Base-by-base conservation (phyloP, 768 basidiomycete genomes). In the Leccinum sublutescens region DNA sequence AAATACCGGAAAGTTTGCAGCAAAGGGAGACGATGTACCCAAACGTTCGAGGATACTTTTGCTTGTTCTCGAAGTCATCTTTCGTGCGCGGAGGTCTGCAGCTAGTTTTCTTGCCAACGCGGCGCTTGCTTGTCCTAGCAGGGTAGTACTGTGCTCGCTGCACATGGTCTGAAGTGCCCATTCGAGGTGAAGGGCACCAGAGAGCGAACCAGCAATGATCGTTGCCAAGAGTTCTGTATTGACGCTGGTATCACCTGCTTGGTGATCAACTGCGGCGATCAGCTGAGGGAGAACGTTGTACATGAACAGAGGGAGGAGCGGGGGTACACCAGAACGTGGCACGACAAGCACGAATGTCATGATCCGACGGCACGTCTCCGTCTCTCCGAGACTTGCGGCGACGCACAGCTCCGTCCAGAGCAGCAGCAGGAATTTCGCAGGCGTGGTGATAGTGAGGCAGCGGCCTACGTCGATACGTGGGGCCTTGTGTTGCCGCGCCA, bases 1-100 rank as follows among this genome's bases (percentile, higher is more conserved):
- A 43, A 91, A 90, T 21, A 82, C 81, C 4, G 89, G 89, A 72
- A 92, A 92, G 66, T 86, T 91, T 33, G 87, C 79, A 11, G 86
- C 81, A 68, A 92, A 90, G 0, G 84, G 77, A 56, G 83, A 81
- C 8, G 84, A 84, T 17, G 86, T 78, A 23, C 81, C 76, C 49
- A 93, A 71, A 49, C 85, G 79, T 64, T 90, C 85, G 34, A 84
- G 71, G 52, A 92, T 78, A 17, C 78, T 65, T 40, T 68, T 75
- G 55, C 82, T 82, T n/a, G 82, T 82, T 49, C 73, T 73, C 2
- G 74, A 75, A 62, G 82, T 83, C 9, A 68, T 62, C 61, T 79
- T 83, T 57, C 79, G 80, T 45, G 75, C 71, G 15, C 82, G 82
- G 49, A 93, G 73, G 68, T 88, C 84, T n/a, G 71, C 68, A 0